phyloP scores from a whole-genome alignment of 2,329 filamentous ascomycete genomes.

The Aspergillus niger region DNA sequence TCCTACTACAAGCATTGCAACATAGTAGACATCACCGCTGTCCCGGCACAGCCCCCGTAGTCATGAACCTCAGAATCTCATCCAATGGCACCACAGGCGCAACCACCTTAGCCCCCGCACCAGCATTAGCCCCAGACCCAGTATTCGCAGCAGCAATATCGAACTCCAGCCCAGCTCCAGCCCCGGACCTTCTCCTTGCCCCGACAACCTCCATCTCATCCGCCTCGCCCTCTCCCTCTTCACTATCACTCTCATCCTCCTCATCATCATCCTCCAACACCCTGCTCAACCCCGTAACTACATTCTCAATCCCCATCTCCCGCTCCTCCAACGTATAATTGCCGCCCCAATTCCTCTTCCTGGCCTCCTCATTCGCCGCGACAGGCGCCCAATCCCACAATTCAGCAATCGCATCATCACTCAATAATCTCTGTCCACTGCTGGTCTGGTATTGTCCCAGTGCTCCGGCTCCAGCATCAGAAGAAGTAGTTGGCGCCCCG shows the following conservation, averaged over 20 bases:
- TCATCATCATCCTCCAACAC: constrained; percentile 55
- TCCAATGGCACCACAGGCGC: constrained; percentile 41
- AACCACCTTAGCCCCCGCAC: constrained; percentile 11
- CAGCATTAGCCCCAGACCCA: constrained; percentile 19
- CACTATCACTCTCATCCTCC: constrained; percentile 49
- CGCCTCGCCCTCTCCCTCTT: constrained; percentile 42
- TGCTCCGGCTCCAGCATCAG: constrained; percentile 11
- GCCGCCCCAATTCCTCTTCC: constrained; percentile 58
- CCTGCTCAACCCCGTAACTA: constrained; percentile 69
- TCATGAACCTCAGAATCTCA: constrained; percentile 54
- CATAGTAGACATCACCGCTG: constrained; percentile 23
- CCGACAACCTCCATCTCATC: constrained; percentile 47
- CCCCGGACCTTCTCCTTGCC: constrained; percentile 36
- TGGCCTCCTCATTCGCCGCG: constrained; percentile 50
- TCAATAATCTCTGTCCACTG: constrained; percentile 29
- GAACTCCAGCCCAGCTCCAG: constrained; percentile 35
- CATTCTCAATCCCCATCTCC: constrained; percentile 65
- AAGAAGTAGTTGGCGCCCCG: neutral
- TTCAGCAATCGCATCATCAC: constrained; percentile 55
- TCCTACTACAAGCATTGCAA: neutral
- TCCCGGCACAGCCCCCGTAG: constrained; percentile 45
- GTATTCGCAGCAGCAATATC: constrained; percentile 37
- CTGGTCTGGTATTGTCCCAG: too few relatives aligned
- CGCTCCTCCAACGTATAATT: constrained; percentile 73
- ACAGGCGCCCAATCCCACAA: constrained; percentile 62